Evolutionary conservation across 177 flowering plant genomes (phyloP), one percentile per base, ranked within the genome.

Genomic region (Telopea speciosissima): DNA sequence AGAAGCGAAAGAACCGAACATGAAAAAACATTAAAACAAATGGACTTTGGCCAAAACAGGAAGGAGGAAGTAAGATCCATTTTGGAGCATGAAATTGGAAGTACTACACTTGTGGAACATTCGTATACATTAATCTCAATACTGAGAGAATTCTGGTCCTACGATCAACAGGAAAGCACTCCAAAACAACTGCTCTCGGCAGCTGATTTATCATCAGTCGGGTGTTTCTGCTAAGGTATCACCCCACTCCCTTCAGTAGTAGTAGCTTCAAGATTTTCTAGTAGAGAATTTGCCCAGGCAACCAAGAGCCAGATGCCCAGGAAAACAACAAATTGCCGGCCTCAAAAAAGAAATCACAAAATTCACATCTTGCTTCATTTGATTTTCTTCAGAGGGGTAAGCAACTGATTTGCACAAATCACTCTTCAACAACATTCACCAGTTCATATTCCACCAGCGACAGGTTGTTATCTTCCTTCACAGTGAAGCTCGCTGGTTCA

Each of bases 391-490:
- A 25, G 28, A 25, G 21, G 33, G 36, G 36, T 21, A 19, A 52
- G 58, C 58, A 52, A 52, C 19, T 4, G 17, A 5, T 52, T 52
- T 6, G 0, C n/a, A 14, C n/a, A 14, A 52, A 16, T 80, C 65
- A 79, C 73, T 85, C 83, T 24, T 84, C 85, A 33, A 45, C 79
- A 49, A 85, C 83, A 73, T 78, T 82, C 77, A 85, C 89, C 66
- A 85, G 80, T 78, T 85, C 89, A 61, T 84, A 85, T 66, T 85
- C 89, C 9, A 85, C 80, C 28, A 81, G 71, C 19, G 87, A 85
- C 42, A 85, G 81, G 70, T 85, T 79, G 80, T 83, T 83, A 33
- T 81, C 84, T 65, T 83, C 83, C 28, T 85, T 85, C 1, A 81
- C 87, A 1, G 52, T 79, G 75, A 85, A 84, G 14, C 75, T 66